Base-by-base conservation (phyloP, 108 stramenopile genomes). In the Epipyxis sp. region DNA sequence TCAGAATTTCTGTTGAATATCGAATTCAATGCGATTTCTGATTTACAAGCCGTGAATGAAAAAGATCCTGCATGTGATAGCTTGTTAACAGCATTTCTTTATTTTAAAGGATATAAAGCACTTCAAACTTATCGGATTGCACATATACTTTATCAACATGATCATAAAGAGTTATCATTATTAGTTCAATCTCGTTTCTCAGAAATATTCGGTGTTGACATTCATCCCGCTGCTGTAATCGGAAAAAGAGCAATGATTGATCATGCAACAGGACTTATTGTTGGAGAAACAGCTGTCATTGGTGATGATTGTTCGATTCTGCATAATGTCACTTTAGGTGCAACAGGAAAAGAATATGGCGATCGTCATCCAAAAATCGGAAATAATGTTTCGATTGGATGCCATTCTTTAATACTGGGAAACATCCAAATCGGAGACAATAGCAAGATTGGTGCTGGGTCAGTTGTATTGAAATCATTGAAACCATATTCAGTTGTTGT, bases 221-320 rank as follows among this genome's bases (percentile, higher is more conserved):
- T 95, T 71, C 95, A 95, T 84, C 95, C 95, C 0, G 95, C 91
- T 34, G 90, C 90, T 61, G 58, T 43, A n/a, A 90, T 95, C 44
- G 95, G 92, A 32, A 65, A 37, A 65, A 88, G 87, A 10, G 77
- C 89, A 20, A 83, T 90, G 78, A 62, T 90, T 35, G 90, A 90
- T 77, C 90, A 90, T 74, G 90, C 80, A 1, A 84, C 88, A 1
- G 88, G 89, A 0, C 57, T 89, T 16, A 89, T 90, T 37, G 69
- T 90, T 43, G 90, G 90, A 32, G 88, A 87, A 44, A 90, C 90
- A 16, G 90, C 90, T 57, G 57, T 83, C 0, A 69, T 90, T 1
- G 90, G 90, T 37, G 86, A 85, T 41, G 82, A 83, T 0, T 85
- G 84, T 1, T 87, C 90, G 0, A 71, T 90, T 1, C 78, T 88